phyloP scores from a whole-genome alignment of 2,329 filamentous ascomycete species.

The Aspergillus sp. region DNA sequence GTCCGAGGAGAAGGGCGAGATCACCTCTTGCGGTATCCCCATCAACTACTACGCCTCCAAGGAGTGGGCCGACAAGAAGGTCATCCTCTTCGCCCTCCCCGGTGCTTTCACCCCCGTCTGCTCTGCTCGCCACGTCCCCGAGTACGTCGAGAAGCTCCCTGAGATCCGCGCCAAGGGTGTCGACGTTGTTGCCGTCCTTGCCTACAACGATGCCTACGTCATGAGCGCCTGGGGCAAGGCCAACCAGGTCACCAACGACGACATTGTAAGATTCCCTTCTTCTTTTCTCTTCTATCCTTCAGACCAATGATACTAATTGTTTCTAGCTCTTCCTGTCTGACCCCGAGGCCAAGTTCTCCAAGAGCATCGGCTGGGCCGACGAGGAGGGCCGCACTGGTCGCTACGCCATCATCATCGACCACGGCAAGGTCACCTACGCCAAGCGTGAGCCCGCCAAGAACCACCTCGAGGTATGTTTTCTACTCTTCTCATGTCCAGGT shows the following conservation, averaged over 20 bases:
- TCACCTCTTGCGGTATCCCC: constrained; percentile 77
- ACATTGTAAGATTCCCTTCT: constrained; percentile 54
- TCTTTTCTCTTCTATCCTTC: neutral
- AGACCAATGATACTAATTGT: constrained; percentile 6
- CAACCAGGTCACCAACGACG: constrained; percentile 73
- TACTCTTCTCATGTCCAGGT: constrained; percentile 17
- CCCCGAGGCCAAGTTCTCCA: constrained; percentile 70
- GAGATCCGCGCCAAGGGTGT: constrained; percentile 78
- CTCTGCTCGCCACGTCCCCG: constrained; percentile 76
- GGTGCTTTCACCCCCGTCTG: constrained; percentile 86
- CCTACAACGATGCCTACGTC: constrained; percentile 82
- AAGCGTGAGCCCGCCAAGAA: constrained; percentile 64
- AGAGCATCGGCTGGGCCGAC: constrained; percentile 74
- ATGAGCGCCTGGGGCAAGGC: constrained; percentile 92
- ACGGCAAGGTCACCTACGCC: constrained; percentile 81
- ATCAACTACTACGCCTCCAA: constrained; percentile 78
- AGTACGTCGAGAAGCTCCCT: constrained; percentile 72
- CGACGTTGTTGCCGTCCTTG: constrained; percentile 78
- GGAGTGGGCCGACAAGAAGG: constrained; percentile 70
- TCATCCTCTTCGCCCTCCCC: constrained; percentile 69
- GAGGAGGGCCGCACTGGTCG: constrained; percentile 72
- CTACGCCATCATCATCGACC: constrained; percentile 78
- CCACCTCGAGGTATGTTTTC: constrained; percentile 41
- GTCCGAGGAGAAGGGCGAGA: constrained; percentile 65
- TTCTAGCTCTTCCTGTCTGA: constrained; percentile 74